Evolutionary conservation across 2,329 filamentous ascomycete genomes (phyloP).

Genomic region (Domatiomyces catenatus): DNA sequence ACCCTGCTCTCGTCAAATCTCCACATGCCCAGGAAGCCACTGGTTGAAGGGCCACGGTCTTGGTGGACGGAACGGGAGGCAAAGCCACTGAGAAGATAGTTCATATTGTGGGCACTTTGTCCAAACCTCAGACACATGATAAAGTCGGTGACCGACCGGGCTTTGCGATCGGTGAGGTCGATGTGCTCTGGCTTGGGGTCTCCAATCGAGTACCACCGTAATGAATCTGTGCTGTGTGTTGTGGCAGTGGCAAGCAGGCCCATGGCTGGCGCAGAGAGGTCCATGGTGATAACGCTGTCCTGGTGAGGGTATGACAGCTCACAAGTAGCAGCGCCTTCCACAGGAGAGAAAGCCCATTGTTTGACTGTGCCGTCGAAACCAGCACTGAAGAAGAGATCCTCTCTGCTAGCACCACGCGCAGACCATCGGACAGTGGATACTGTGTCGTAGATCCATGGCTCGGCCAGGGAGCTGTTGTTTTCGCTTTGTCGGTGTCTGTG

Average conservation of each 20-base stretch:
- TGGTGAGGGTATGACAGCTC: conserved; percentile 28
- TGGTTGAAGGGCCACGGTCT: conserved; percentile 20
- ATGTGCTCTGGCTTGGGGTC: conserved; percentile 13
- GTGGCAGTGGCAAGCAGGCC: conserved; percentile 36
- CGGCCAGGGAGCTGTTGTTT: background rate
- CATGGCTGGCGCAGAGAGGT: conserved; percentile 26
- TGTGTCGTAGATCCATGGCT: conserved; percentile 37
- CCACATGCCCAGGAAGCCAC: conserved; percentile 42
- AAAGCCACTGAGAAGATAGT: conserved; percentile 41
- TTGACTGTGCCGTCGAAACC: conserved; percentile 43
- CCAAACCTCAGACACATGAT: conserved; percentile 37
- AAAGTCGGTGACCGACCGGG: conserved; percentile 18
- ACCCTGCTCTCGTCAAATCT: conserved; percentile 28
- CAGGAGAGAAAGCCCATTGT: conserved; percentile 35
- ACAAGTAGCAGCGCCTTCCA: conserved; percentile 17
- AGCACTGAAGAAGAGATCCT: conserved; percentile 35
- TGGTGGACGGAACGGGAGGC: conserved; percentile 25
- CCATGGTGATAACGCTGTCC: conserved; percentile 37
- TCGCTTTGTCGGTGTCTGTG: conserved; percentile 32
- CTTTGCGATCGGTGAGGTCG: conserved; percentile 18
- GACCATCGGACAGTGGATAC: conserved; percentile 39
- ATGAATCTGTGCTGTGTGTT: conserved; percentile 19
- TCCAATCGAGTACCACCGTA: conserved; percentile 21
- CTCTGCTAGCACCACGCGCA: conserved; percentile 22
- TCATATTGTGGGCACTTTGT: conserved; percentile 20